Evolutionary conservation across 345 rosid genomes (phyloP).

Genomic region (sweet orange (Citrus sinensis)): DNA sequence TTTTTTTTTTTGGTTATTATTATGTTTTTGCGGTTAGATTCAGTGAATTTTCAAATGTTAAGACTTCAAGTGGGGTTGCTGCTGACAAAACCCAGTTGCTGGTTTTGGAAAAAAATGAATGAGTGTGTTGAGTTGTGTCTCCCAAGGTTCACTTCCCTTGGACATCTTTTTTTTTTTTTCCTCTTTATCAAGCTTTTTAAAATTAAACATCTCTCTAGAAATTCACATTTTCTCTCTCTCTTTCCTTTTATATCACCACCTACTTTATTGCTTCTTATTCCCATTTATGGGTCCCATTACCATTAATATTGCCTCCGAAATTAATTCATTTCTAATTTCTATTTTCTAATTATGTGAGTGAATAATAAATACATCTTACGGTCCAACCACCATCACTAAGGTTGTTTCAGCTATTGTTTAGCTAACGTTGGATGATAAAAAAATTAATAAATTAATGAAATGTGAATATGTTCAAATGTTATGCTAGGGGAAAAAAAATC

Average conservation of each 20-base stretch:
- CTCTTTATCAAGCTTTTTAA: not conserved
- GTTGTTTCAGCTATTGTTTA: too few relatives aligned
- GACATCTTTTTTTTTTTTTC: not conserved
- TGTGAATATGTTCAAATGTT: too few relatives aligned
- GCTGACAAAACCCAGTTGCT: slow-evolving; percentile 17
- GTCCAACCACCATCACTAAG: too few relatives aligned
- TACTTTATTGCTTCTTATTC: not conserved
- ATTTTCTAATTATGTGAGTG: too few relatives aligned
- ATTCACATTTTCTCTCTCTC: not conserved
- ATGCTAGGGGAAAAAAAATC: too few relatives aligned
- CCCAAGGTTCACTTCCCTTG: slow-evolving; percentile 42
- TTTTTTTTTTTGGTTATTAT: not conserved
- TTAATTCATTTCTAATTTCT: too few relatives aligned
- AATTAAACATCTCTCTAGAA: not conserved
- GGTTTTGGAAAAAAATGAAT: slow-evolving; percentile 17
- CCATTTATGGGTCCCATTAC: not conserved
- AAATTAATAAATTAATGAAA: too few relatives aligned
- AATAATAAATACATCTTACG: too few relatives aligned
- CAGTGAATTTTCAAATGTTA: slow-evolving; percentile 19
- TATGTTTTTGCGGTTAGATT: slow-evolving; percentile 14
- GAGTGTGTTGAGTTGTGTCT: slow-evolving; percentile 12
- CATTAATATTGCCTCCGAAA: too few relatives aligned
- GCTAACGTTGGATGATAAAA: too few relatives aligned
- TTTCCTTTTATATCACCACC: not conserved
- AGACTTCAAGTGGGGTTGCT: slow-evolving; percentile 11